phyloP scores from a whole-genome alignment of 176 grass and related monocot species.

The Triticum monococcum region DNA sequence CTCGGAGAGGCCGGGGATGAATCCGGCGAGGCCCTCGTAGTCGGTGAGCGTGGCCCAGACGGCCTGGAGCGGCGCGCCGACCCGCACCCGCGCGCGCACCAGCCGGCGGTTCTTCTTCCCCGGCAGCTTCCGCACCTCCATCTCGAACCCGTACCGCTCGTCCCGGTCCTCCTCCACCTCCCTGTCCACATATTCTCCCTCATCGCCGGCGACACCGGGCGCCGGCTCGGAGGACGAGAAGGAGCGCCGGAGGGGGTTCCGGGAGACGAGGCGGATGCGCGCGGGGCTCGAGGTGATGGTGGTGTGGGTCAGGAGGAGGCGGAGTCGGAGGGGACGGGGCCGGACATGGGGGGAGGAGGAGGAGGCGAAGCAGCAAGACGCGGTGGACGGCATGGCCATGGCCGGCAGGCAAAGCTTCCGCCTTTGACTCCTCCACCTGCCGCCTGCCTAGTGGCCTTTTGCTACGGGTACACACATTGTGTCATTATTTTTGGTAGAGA shows the following conservation, averaged over 20 bases:
- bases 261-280: not conserved
- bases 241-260: not conserved
- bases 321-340: not conserved
- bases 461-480: not conserved
- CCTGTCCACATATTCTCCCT: not conserved
- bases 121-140: conserved; percentile 52
- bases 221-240: conserved; percentile 9
- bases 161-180: conserved; percentile 11
- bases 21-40: conserved; percentile 84
- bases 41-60: conserved; percentile 80
- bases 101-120: conserved; percentile 54
- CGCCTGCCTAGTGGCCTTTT: not conserved
- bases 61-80: conserved; percentile 63
- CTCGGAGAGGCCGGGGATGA: conserved; percentile 76
- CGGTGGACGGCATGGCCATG: not conserved
- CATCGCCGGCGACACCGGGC: not conserved
- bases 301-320: not conserved
- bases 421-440: not conserved
- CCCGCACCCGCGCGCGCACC: conserved; percentile 45
- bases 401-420: not conserved
- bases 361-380: not conserved
- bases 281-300: not conserved
- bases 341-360: not conserved
- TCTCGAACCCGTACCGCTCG: conserved; percentile 45
- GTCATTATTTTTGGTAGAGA: not conserved